Conservation (phyloP, 1,139 yeast species). For the Kodamaea anthophila region DNA sequence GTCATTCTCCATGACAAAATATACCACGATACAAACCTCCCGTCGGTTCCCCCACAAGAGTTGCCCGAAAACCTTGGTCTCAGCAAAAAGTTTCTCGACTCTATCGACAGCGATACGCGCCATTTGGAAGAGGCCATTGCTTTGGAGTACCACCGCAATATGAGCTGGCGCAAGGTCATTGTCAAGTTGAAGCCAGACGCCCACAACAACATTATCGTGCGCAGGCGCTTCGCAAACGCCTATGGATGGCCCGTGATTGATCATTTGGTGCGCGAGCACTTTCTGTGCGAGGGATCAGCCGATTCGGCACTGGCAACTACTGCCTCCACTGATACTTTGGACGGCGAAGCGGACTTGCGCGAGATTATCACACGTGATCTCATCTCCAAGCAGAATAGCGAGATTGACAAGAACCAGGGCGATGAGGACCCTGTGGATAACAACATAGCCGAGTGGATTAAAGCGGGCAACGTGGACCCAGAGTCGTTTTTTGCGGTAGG, state of each 20-base stretch:
- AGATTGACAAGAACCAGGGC: slow-evolving; percentile 23
- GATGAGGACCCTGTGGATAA: slow-evolving; percentile 9
- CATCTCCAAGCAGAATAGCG: slow-evolving; percentile 28
- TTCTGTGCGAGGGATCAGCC: slow-evolving; percentile 18
- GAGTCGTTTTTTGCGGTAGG: slow-evolving; percentile 61
- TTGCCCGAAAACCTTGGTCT: slow-evolving; percentile 2
- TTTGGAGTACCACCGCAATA: slow-evolving; percentile 74
- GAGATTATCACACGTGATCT: slow-evolving; percentile 32
- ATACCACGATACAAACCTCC: slow-evolving; percentile 32
- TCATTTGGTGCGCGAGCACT: slow-evolving; percentile 68
- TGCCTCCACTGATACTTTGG: slow-evolving; percentile 17
- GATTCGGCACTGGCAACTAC: background rate
- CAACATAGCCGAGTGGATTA: slow-evolving; percentile 44
- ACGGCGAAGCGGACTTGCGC: slow-evolving; percentile 24
- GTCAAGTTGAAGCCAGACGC: slow-evolving; percentile 89
- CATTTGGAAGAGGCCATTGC: slow-evolving; percentile 78
- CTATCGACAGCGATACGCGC: slow-evolving; percentile 15
- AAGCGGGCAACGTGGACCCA: slow-evolving; percentile 33
- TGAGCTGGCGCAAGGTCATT: slow-evolving; percentile 90
- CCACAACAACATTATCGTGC: slow-evolving; percentile 85
- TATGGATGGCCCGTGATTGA: slow-evolving; percentile 94
- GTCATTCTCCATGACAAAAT: slow-evolving; percentile 38
- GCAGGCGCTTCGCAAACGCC: slow-evolving; percentile 87
- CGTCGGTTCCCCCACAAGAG: slow-evolving; percentile 9
- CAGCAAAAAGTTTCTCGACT: slow-evolving; percentile 9